These are phyloP conservation scores for Sugiyamaella chiloensis DNA, from an alignment of 805 yeast genomes.

Conservation along the genomic window DNA sequence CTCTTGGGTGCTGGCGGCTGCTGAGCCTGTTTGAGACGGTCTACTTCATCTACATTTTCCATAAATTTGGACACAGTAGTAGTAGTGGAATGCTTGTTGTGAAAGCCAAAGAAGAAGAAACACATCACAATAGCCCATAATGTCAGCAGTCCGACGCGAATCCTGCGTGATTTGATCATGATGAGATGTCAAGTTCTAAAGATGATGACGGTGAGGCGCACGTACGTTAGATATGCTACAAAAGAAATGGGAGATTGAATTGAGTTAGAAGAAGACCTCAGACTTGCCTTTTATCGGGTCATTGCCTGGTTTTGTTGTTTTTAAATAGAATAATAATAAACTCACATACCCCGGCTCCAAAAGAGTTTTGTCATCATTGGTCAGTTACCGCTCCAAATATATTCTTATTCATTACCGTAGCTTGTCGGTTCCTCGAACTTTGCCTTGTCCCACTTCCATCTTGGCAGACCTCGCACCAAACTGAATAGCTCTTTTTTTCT, in stretches of 20 bases:
- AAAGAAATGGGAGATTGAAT: too few species aligned
- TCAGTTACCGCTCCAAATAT: background rate
- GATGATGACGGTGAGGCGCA: background rate
- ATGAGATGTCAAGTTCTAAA: background rate
- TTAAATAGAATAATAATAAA: background rate
- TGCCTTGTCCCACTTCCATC: conserved; percentile 76
- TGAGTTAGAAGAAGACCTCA: conserved; percentile 4
- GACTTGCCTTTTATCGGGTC: conserved; percentile 8
- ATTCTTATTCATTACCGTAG: conserved; percentile 1
- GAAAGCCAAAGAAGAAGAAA: conserved; percentile 34
- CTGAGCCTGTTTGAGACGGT: conserved; percentile 14
- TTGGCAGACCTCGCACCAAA: conserved; percentile 96
- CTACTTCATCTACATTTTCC: conserved; percentile 18
- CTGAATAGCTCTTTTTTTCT: conserved; percentile 91
- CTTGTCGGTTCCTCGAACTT: conserved; percentile 65
- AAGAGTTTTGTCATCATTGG: conserved; percentile 1
- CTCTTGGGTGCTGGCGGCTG: conserved; percentile 11
- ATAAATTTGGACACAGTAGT: conserved; percentile 13
- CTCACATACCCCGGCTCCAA: conserved; percentile 1
- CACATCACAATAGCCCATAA: conserved; percentile 38
- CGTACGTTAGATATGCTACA: too few species aligned
- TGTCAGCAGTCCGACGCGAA: conserved; percentile 41
- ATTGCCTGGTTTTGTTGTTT: conserved; percentile 1
- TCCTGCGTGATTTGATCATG: conserved; percentile 36
- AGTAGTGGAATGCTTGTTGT: conserved; percentile 29